phyloP scores from a whole-genome alignment of 176 grass and related monocot genomes.

The Saccharum officinarum region DNA sequence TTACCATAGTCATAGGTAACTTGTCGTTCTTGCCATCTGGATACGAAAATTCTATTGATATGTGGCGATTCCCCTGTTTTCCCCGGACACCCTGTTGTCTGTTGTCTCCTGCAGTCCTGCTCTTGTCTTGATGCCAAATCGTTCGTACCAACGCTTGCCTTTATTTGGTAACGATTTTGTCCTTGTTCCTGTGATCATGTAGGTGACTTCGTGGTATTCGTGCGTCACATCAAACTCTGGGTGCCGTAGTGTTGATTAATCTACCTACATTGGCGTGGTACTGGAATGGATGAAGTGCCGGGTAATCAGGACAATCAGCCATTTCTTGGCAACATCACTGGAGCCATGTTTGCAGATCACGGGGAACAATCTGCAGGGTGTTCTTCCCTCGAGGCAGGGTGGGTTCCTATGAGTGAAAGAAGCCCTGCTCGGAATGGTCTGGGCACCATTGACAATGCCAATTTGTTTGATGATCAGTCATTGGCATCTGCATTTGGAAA shows the following conservation, averaged over 20 bases:
- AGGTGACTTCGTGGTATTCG: neutral
- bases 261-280: constrained; percentile 14
- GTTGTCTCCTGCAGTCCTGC: too few relatives aligned
- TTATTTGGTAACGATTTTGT: constrained; percentile 20
- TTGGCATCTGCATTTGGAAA: constrained; percentile 39
- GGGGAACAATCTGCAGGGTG: neutral
- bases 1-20: neutral
- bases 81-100: neutral
- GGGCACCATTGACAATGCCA: neutral
- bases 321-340: constrained; percentile 20
- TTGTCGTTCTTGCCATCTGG: neutral
- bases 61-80: constrained; percentile 4
- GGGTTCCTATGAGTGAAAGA: neutral
- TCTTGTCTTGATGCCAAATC: constrained; percentile 8
- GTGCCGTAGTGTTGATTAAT: constrained; percentile 9
- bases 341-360: neutral
- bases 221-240: neutral
- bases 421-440: constrained; percentile 12
- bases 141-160: neutral
- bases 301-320: constrained; percentile 1
- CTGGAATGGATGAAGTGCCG: constrained; percentile 15
- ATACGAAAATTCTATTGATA: neutral
- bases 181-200: constrained; percentile 26
- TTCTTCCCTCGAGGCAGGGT: neutral
- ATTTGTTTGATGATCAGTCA: constrained; percentile 40